Evolutionary conservation across 805 yeast species (phyloP).

Genomic region (Saccharomycopsis sp.): DNA sequence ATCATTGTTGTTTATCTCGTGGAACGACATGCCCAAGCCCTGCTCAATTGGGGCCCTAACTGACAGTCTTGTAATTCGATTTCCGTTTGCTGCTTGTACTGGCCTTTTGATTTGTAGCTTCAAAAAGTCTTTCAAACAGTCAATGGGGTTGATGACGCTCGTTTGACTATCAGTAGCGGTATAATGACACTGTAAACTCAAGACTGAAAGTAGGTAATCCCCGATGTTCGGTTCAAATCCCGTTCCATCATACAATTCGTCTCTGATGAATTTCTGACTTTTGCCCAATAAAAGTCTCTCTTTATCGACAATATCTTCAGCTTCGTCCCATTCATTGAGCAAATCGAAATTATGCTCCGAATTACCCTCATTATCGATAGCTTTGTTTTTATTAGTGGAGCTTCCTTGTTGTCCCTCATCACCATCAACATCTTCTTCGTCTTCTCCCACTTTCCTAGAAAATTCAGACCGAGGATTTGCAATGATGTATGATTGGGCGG

Average conservation of each 20-base stretch:
- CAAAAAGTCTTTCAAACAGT: neutral
- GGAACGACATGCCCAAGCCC: neutral
- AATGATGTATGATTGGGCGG: neutral
- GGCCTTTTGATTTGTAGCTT: neutral
- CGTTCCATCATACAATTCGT: neutral
- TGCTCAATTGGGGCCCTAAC: neutral
- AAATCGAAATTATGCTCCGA: neutral
- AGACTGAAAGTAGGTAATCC: constrained; percentile 20
- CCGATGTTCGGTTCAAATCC: constrained; percentile 35
- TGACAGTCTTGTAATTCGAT: neutral
- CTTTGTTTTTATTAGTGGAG: neutral
- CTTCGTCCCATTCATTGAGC: neutral
- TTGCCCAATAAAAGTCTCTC: neutral
- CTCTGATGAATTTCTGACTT: neutral
- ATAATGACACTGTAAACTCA: too few species aligned
- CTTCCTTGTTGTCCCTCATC: neutral
- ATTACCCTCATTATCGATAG: neutral
- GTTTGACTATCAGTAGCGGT: too few species aligned
- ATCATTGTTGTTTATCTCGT: neutral
- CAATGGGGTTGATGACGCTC: neutral
- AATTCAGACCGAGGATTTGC: neutral
- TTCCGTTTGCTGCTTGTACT: neutral
- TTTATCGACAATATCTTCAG: neutral
- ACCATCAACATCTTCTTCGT: neutral
- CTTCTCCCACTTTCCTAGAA: neutral